Percentiles rank a stretch among this genome's conserved stretches.
These are phyloP conservation scores for Tephrocybe rancida DNA, from an alignment of 768 basidiomycete genomes.

Conservation along the genomic window DNA sequence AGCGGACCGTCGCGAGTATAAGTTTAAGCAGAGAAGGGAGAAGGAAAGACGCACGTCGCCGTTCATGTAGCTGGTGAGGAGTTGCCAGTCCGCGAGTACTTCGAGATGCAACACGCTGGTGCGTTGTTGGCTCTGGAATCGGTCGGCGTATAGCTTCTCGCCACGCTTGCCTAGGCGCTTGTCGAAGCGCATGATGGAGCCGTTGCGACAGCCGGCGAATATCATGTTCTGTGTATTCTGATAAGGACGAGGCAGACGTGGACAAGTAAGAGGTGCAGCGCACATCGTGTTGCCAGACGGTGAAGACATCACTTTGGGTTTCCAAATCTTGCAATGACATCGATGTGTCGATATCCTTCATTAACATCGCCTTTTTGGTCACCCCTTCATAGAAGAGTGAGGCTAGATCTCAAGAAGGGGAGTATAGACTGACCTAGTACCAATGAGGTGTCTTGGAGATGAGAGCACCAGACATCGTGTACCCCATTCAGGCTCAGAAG, in stretches of 20 bases:
- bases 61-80: slow-evolving; percentile 60
- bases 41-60: slow-evolving; percentile 50
- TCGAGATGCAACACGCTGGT: slow-evolving; percentile 59
- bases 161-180: slow-evolving; percentile 42
- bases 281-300: slow-evolving; percentile 57
- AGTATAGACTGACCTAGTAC: slow-evolving; percentile 47
- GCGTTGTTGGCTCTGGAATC: slow-evolving; percentile 29
- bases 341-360: slow-evolving; percentile 50
- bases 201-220: slow-evolving; percentile 64
- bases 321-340: slow-evolving; percentile 39
- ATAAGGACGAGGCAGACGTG: not conserved
- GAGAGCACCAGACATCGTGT: slow-evolving; percentile 60
- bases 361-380: slow-evolving; percentile 49
- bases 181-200: slow-evolving; percentile 60
- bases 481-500: slow-evolving; percentile 39
- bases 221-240: slow-evolving; percentile 42
- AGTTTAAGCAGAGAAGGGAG: not conserved
- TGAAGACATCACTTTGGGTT: slow-evolving; percentile 66
- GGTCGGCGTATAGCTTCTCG: slow-evolving; percentile 40
- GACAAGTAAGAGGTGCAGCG: slow-evolving; percentile 5
- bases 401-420: not conserved
- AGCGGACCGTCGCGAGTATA: not conserved
- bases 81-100: slow-evolving; percentile 48
- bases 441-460: slow-evolving; percentile 49
- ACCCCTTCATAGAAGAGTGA: slow-evolving; percentile 43